Conservation (phyloP, 768 basidiomycete genomes). For the Albatrellus ellisii region DNA sequence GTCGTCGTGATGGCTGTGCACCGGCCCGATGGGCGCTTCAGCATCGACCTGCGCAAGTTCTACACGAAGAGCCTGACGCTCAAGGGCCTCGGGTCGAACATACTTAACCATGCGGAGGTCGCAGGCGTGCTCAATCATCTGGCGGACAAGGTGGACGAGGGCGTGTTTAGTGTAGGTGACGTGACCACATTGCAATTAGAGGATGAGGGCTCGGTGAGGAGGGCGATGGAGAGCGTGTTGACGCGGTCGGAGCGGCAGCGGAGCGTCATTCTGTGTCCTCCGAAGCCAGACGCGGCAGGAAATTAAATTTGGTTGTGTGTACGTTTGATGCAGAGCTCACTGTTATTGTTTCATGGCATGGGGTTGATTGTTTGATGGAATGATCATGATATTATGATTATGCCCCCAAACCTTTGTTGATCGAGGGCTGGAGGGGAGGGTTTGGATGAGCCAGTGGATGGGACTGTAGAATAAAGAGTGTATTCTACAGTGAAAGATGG, state of each 20-base stretch:
- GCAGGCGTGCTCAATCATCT: background rate
- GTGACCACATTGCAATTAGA: background rate
- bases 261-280: background rate
- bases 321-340: too few species aligned
- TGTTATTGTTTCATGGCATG: too few species aligned
- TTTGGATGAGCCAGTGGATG: too few species aligned
- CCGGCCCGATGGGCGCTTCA: slow-evolving; percentile 20
- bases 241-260: background rate
- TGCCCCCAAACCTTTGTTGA: too few species aligned
- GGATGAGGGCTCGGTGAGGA: background rate
- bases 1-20: slow-evolving; percentile 24
- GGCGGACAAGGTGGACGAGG: background rate
- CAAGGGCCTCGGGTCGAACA: background rate
- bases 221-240: background rate
- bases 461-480: too few species aligned
- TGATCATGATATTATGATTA: too few species aligned
- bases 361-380: too few species aligned
- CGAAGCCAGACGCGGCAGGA: too few species aligned
- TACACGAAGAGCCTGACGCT: background rate
- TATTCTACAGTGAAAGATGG: too few species aligned
- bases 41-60: slow-evolving; percentile 18
- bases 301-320: too few species aligned
- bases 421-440: too few species aligned
- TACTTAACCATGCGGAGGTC: background rate
- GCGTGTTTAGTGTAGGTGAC: background rate